These are phyloP conservation scores for Annulohypoxylon bovei DNA, from an alignment of 495 filamentous ascomycete genomes.

Conservation along the genomic window DNA sequence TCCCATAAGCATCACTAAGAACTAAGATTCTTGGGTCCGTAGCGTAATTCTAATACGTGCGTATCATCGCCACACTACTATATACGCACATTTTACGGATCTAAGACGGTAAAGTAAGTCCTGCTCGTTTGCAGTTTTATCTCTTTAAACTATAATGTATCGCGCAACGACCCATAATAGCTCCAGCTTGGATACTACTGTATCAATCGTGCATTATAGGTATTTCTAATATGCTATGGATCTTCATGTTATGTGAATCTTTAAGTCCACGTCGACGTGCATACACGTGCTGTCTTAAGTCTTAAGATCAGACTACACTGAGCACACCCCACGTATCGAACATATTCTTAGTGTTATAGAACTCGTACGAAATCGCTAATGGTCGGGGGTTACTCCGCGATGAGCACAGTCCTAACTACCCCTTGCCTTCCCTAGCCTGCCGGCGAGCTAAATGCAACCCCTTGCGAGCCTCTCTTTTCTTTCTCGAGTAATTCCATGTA, in stretches of 20 bases:
- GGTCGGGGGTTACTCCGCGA: conserved; percentile 3
- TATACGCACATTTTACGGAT: background rate
- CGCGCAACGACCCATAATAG: background rate
- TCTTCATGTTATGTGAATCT: conserved; percentile 6
- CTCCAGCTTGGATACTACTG: background rate
- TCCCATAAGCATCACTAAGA: background rate
- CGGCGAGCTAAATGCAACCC: background rate
- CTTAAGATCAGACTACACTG: conserved; percentile 8
- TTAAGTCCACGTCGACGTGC: conserved; percentile 5
- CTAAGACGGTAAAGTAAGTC: background rate
- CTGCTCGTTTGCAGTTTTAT: background rate
- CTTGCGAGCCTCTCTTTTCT: conserved; percentile 3
- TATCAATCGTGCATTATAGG: background rate
- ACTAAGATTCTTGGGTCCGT: background rate
- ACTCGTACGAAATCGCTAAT: background rate
- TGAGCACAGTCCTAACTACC: background rate
- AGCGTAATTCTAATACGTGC: background rate
- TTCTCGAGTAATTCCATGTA: background rate
- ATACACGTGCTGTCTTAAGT: conserved; percentile 12
- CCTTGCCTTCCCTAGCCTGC: background rate
- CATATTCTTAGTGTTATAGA: background rate
- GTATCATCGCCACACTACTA: background rate
- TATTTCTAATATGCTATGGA: background rate
- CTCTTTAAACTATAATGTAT: background rate
- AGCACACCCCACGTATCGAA: background rate